Evolutionary conservation across 2,329 filamentous ascomycete genomes (phyloP), one percentile per base, ranked within the genome.

Genomic region (Cladosporium sphaerospermum): DNA sequence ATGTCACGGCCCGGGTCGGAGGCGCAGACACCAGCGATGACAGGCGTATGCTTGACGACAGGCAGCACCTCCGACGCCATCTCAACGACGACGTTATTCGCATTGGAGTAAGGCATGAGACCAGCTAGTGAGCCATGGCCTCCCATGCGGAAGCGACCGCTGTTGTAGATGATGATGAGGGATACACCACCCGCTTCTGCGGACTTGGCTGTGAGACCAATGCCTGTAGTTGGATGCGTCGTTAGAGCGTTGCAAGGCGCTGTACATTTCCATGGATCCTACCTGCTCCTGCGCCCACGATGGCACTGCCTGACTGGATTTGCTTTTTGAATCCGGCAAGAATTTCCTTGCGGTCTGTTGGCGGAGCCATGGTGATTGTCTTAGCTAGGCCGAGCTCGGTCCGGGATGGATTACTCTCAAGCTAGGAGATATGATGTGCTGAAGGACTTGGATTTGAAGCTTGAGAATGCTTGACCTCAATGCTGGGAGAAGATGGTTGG

Each of bases 101-200:
- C 84, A 62, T 87, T 84, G 3, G 82, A 81, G 63, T 85, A 88
- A 0, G 84, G 83, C 82, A 87, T 85, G 46, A 87, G 68, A 0
- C 85, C 85, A 0, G 85, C 84, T 9, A 88, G 68, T 0, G 83
- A 86, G 0, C 85, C 85, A 40, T 81, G 74, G 0, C 85, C 85
- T 0, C 84, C 84, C 85, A 89, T 88, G 9, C 85, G 80, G 64
- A 84, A 88, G 3, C 84, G 78, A 0, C 85, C 85, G 36, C 80
- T 84, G 67, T 88, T 88, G 73, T 88, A 88, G 60, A 88, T 78
- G 57, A 87, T 81, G 62, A 88, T 86, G 40, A 88, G 71, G 61
- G 88, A 84, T 11, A 78, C 81, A 56, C 84, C 83, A 36, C 84
- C 85, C 43, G 77, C 76, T 66, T 88, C 85, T 58, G 86, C 78